These are phyloP conservation scores for Condylostoma magnum DNA, from an alignment of 169 alveolate species.

Conservation along the genomic window DNA sequence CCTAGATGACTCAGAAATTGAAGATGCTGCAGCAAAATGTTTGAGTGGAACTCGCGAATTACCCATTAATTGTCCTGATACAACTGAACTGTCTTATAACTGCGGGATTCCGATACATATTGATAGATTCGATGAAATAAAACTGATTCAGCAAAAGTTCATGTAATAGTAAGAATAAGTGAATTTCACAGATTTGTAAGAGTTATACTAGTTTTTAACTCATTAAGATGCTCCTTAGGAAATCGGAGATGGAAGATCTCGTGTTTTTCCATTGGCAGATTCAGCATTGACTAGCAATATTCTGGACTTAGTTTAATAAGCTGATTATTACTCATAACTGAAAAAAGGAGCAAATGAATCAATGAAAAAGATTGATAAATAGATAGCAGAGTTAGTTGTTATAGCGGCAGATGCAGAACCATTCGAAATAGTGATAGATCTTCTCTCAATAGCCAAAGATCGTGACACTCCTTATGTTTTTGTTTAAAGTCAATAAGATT, in stretches of 20 bases:
- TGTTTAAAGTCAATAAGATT: constrained; percentile 94
- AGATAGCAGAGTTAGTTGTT: constrained; percentile 95
- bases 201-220: too few relatives aligned
- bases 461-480: constrained; percentile 98
- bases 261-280: constrained; percentile 55
- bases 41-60: too few relatives aligned
- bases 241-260: constrained; percentile 23
- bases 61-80: too few relatives aligned
- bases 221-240: too few relatives aligned
- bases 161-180: too few relatives aligned
- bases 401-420: constrained; percentile 99
- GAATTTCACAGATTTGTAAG: too few relatives aligned
- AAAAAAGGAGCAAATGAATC: constrained; percentile 96
- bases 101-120: too few relatives aligned
- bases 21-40: too few relatives aligned
- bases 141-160: too few relatives aligned
- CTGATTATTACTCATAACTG: constrained; percentile 92
- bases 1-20: too few relatives aligned
- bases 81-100: too few relatives aligned
- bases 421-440: constrained; percentile 96
- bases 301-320: constrained; percentile 91
- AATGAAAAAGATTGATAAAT: constrained; percentile 96
- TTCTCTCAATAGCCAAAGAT: constrained; percentile 98
- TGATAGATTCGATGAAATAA: too few relatives aligned
- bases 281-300: constrained; percentile 39